Evolutionary conservation across 352 stramenopile species (phyloP), one percentile per base, ranked within the genome.

Genomic region (Pythium guiyangense): DNA sequence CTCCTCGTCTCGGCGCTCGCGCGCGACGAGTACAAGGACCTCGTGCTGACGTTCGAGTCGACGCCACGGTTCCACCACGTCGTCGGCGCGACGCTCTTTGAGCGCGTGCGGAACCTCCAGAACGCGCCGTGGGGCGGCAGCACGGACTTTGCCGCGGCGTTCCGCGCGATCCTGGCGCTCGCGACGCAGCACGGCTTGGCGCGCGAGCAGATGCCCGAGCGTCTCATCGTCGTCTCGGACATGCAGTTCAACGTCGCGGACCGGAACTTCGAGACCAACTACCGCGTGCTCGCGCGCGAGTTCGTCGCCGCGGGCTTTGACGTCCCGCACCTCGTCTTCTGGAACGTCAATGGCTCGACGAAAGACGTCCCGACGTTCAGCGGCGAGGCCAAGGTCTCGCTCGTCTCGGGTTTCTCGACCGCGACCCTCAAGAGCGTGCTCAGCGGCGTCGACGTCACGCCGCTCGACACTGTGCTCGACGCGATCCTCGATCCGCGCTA

Each of bases 291-390:
- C 15, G 66, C 72, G 61, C 58, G 42, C 20, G 69, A 77, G 51
- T 84, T 77, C 48, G 52, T 55, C 26, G 52, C 31, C 3, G 57
- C 60, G 1, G 67, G 63, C 34, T 91, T 72, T 60, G 46, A 52
- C 2, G 63, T 83, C 26, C 83, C 80, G n/a, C 67, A 84, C 39
- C 52, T 93, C 8, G 73, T 88, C 9, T 91, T 88, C 54, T 93
- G 83, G 83, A 91, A 93, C 60, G 63, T 91, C 27, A 78, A 81
- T 29, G 71, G 74, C 20, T 53, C 35, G 0, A 60, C 52, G 22
- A 61, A 26, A 4, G 74, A 84, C 58, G 45, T 75, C 17, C 71
- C 71, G 4, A 52, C 49, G 6, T 59, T 70, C 47, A 63, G 52
- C 22, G 62, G 66, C 22, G 46, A 71, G 43, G 66, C 71, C 15